Percentiles rank a stretch among this genome's conserved stretches.
Conservation (phyloP, 1,284 basidiomycete genomes). For the Xerocomus minutiporus region DNA sequence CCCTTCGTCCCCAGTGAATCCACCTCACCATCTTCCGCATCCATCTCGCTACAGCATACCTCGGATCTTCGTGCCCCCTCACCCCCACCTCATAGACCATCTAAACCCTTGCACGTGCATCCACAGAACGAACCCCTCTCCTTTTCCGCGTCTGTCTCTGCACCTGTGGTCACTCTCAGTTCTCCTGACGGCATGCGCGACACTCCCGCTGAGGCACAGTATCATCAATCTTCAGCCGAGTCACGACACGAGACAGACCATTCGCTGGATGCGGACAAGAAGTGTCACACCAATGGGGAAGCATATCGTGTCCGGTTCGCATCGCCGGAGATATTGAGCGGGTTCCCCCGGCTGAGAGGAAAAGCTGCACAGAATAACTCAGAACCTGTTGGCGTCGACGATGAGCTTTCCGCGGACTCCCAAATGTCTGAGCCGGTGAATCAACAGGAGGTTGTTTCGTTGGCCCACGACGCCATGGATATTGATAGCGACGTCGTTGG, state of each 20-base stretch:
- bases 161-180: constrained; percentile 4
- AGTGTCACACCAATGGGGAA: constrained; percentile 15
- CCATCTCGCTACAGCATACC: not conserved
- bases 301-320: constrained; percentile 28
- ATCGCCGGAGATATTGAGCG: constrained; percentile 28
- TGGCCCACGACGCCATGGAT: constrained; percentile 23
- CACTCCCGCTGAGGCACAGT: constrained; percentile 26
- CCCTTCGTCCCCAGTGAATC: constrained; percentile 8
- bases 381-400: not conserved
- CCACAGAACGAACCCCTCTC: constrained; percentile 21
- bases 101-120: constrained; percentile 29
- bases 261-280: constrained; percentile 13
- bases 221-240: constrained; percentile 27
- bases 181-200: constrained; percentile 20
- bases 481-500: constrained; percentile 17
- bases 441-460: not conserved
- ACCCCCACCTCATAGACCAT: constrained; percentile 19
- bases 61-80: constrained; percentile 12
- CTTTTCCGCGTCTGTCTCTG: constrained; percentile 4
- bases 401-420: not conserved
- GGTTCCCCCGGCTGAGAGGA: constrained; percentile 13
- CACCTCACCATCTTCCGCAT: not conserved
- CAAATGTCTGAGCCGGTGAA: not conserved
- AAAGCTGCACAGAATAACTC: not conserved
- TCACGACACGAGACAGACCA: constrained; percentile 1